Conservation (phyloP, 1,139 yeast species). For the Diutina pseudorugosa region DNA sequence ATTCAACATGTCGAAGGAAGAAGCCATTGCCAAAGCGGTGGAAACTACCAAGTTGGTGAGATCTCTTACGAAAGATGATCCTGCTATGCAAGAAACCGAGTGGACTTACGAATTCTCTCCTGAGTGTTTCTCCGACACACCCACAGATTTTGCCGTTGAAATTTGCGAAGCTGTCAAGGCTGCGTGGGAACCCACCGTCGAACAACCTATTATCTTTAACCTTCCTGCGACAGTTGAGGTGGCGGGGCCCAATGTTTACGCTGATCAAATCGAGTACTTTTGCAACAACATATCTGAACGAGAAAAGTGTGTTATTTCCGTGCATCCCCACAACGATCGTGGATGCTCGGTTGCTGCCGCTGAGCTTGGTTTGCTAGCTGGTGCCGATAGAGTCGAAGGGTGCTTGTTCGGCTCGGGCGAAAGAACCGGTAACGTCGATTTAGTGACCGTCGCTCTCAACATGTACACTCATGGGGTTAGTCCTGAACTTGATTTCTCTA, state of each 20-base stretch:
- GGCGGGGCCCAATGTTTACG: slow-evolving; percentile 87
- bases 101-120: slow-evolving; percentile 95
- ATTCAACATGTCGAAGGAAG: slow-evolving; percentile 72
- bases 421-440: slow-evolving; percentile 95
- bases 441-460: slow-evolving; percentile 85
- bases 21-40: slow-evolving; percentile 70
- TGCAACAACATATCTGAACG: slow-evolving; percentile 67
- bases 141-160: slow-evolving; percentile 68
- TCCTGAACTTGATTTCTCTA: slow-evolving; percentile 81
- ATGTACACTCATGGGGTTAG: slow-evolving; percentile 88
- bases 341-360: slow-evolving; percentile 98
- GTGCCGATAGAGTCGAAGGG: slow-evolving; percentile 97
- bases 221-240: slow-evolving; percentile 98
- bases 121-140: slow-evolving; percentile 87
- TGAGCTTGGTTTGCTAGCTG: slow-evolving; percentile 86
- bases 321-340: slow-evolving; percentile 94
- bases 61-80: slow-evolving; percentile 70
- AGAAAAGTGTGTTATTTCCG: slow-evolving; percentile 76
- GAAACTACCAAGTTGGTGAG: slow-evolving; percentile 73
- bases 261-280: slow-evolving; percentile 93
- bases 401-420: slow-evolving; percentile 97
- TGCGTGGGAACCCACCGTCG: slow-evolving; percentile 84
- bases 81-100: slow-evolving; percentile 45
- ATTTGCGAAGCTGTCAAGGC: slow-evolving; percentile 91
- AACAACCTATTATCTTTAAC: slow-evolving; percentile 84